These are phyloP conservation scores for Pestalotiopsis sp. DNA, from an alignment of 2,329 filamentous ascomycete genomes.

Conservation along the genomic window DNA sequence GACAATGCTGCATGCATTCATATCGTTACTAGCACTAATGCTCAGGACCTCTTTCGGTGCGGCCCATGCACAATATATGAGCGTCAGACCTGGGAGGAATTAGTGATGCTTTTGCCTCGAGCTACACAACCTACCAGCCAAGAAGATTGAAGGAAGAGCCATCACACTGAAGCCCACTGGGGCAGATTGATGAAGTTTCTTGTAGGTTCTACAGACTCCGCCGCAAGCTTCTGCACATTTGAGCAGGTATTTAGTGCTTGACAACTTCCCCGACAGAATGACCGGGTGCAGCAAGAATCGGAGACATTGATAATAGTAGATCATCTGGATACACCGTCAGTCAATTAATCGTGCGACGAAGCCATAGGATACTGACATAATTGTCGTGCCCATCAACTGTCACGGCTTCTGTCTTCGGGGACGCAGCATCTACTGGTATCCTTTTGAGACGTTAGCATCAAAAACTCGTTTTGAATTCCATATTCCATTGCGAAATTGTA, in stretches of 20 bases:
- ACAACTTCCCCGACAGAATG: conserved; percentile 19
- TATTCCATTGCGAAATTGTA: neutral
- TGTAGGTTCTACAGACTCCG: conserved; percentile 30
- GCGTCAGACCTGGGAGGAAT: conserved; percentile 24
- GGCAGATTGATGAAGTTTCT: conserved; percentile 31
- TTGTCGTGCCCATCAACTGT: conserved; percentile 23
- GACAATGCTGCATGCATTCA: conserved; percentile 29
- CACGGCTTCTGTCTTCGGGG: conserved; percentile 14
- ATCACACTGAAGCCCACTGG: conserved; percentile 30
- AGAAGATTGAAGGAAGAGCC: conserved; percentile 30
- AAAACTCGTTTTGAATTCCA: neutral
- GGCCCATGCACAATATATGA: conserved; percentile 34
- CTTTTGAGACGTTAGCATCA: neutral
- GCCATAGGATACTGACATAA: conserved; percentile 20
- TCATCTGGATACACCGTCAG: conserved; percentile 20
- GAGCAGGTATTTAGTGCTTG: conserved; percentile 19
- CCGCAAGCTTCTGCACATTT: conserved; percentile 30
- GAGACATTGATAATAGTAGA: conserved; percentile 28
- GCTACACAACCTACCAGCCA: conserved; percentile 20
- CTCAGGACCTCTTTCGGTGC: conserved; percentile 23
- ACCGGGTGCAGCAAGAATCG: conserved; percentile 25
- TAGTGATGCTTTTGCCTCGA: neutral
- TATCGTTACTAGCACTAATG: conserved; percentile 26
- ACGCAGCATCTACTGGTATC: conserved; percentile 19
- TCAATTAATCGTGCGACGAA: neutral